Conservation (phyloP, 2,329 filamentous ascomycete species). For the Trichophyton equinum region DNA sequence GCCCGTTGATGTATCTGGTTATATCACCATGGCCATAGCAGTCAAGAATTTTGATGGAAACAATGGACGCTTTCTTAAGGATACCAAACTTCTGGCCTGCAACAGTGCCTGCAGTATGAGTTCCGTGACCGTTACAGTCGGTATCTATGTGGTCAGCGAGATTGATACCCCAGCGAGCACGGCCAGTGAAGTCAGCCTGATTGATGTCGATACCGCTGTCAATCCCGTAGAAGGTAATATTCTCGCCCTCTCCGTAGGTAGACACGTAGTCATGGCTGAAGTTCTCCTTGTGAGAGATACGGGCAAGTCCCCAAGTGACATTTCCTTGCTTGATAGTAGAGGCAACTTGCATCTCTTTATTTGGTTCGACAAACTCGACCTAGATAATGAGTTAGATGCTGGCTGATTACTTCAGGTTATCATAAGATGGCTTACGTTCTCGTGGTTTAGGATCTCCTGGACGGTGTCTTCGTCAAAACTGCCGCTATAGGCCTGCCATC, state of each 20-base stretch:
- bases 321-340: conserved; percentile 16
- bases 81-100: conserved; percentile 26
- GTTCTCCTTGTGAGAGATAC: conserved; percentile 21
- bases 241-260: conserved; percentile 24
- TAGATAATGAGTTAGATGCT: neutral
- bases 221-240: conserved; percentile 27
- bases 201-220: conserved; percentile 27
- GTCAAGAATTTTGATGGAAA: conserved; percentile 41
- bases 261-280: conserved; percentile 23
- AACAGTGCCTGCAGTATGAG: conserved; percentile 29
- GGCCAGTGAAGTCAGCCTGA: conserved; percentile 27
- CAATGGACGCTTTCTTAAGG: conserved; percentile 26
- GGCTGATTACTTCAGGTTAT: neutral
- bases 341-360: conserved; percentile 5
- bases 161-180: conserved; percentile 26
- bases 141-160: conserved; percentile 15
- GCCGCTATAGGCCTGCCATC: conserved; percentile 10
- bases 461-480: conserved; percentile 13
- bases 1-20: conserved; percentile 38
- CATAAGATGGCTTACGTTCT: neutral
- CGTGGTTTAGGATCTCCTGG: conserved; percentile 6
- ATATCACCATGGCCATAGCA: conserved; percentile 34
- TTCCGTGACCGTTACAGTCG: conserved; percentile 28
- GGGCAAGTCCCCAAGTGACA: conserved; percentile 24
- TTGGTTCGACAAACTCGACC: conserved; percentile 12